Evolutionary conservation across 202 grass and related monocot genomes (phyloP).

Genomic region (Carex arenaria): DNA sequence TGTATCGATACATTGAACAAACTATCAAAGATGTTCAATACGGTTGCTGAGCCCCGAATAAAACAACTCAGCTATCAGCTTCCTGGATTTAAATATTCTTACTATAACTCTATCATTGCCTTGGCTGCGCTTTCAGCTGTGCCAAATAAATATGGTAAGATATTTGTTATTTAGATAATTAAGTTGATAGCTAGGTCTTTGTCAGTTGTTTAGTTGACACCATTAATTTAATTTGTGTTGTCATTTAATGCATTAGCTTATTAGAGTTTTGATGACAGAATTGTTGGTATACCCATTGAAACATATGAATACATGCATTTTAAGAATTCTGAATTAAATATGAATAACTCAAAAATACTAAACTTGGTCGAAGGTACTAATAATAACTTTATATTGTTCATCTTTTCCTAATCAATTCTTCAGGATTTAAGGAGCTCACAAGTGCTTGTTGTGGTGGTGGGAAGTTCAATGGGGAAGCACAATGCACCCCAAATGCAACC

Average conservation of each 20-base stretch:
- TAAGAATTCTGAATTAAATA: neutral
- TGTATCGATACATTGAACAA: slow-evolving; percentile 26
- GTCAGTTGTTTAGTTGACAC: neutral
- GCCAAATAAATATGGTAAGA: neutral
- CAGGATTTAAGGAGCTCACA: slow-evolving; percentile 28
- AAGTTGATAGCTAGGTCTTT: too few species aligned
- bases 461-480: neutral
- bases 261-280: neutral
- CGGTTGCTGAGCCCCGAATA: neutral
- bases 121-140: neutral
- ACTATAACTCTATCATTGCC: neutral
- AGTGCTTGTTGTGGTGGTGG: slow-evolving; percentile 25
- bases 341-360: neutral
- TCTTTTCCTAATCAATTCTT: neutral
- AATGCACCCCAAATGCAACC: slow-evolving; percentile 6
- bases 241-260: neutral
- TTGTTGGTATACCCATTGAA: too few species aligned
- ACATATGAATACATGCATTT: neutral
- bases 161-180: too few species aligned
- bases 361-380: neutral
- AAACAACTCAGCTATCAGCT: neutral
- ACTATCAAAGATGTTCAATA: slow-evolving; percentile 11
- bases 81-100: slow-evolving; percentile 21
- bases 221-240: neutral
- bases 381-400: neutral